These are phyloP conservation scores for Coelastrella sp. DNA, from an alignment of 139 green algal genomes.

Conservation along the genomic window DNA sequence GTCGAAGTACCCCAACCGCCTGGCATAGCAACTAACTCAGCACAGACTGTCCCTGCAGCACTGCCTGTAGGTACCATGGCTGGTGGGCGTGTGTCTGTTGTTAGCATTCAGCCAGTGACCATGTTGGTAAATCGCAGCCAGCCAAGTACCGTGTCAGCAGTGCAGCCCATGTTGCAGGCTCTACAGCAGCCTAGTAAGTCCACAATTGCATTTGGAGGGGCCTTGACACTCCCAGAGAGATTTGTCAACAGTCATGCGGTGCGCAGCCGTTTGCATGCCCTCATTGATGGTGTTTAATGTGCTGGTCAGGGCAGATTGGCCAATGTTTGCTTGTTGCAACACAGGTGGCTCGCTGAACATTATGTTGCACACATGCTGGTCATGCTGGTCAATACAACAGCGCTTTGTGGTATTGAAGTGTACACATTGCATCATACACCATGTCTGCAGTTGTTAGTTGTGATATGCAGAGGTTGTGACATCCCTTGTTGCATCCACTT, in stretches of 20 bases:
- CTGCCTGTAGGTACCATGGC: not conserved
- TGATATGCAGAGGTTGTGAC: no score
- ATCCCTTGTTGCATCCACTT: no score
- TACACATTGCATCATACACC: no score
- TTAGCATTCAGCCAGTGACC: slow-evolving; percentile 31
- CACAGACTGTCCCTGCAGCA: not conserved
- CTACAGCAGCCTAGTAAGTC: slow-evolving; percentile 17
- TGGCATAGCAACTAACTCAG: not conserved
- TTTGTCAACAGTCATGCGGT: not conserved
- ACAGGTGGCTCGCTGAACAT: not conserved
- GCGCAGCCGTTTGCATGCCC: slow-evolving; percentile 38
- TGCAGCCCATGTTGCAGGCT: not conserved
- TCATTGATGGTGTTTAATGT: slow-evolving; percentile 25
- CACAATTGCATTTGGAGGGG: not conserved
- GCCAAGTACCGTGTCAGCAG: not conserved
- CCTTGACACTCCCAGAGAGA: not conserved
- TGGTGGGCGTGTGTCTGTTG: not conserved
- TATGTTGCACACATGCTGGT: no score
- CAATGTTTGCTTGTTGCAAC: not conserved
- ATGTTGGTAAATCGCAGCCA: not conserved
- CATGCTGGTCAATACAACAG: no score
- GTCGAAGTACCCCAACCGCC: no score
- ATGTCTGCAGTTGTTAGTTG: no score
- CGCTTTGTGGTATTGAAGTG: no score
- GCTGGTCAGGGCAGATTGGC: not conserved